A percentile compares a stretch with the other conserved stretches of the same genome.
phyloP scores from a whole-genome alignment of 768 basidiomycete species.

The Udeniomyces megalosporus region DNA sequence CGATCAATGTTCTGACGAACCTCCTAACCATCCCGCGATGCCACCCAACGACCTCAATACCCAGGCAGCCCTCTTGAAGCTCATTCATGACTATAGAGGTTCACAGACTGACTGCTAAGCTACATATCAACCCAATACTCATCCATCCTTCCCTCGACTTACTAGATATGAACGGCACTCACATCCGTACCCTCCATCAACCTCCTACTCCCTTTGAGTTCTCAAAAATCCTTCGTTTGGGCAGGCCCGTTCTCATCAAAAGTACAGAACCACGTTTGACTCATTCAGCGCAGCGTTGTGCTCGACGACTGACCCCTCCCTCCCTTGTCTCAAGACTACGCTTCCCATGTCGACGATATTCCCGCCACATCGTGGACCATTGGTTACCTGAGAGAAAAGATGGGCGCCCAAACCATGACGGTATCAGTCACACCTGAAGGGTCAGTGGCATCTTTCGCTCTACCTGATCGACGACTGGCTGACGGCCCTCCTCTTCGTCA shows the following conservation, averaged over 20 bases:
- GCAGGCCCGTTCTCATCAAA: slow-evolving; percentile 58
- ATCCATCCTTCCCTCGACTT: too few species aligned
- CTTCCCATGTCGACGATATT: slow-evolving; percentile 10
- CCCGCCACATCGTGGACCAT: slow-evolving; percentile 46
- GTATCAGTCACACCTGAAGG: slow-evolving; percentile 74
- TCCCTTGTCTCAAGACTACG: too few species aligned
- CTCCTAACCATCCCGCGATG: too few species aligned
- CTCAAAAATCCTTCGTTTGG: slow-evolving; percentile 46
- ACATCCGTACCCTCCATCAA: slow-evolving; percentile 28
- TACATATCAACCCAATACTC: too few species aligned
- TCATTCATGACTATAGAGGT: too few species aligned
- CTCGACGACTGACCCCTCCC: too few species aligned
- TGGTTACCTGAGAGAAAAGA: slow-evolving; percentile 42
- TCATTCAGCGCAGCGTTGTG: too few species aligned
- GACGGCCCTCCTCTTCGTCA: neutral
- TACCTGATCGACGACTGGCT: neutral
- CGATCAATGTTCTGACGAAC: too few species aligned
- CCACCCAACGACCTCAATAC: too few species aligned
- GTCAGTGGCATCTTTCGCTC: slow-evolving; percentile 33
- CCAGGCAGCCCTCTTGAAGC: too few species aligned
- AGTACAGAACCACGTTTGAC: slow-evolving; percentile 23
- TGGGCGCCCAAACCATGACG: slow-evolving; percentile 44
- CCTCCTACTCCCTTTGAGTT: slow-evolving; percentile 58
- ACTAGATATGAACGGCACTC: slow-evolving; percentile 20
- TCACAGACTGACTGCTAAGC: too few species aligned